Conservation (phyloP, 2,329 filamentous ascomycete species). For the Pestalotiopsis sp. region DNA sequence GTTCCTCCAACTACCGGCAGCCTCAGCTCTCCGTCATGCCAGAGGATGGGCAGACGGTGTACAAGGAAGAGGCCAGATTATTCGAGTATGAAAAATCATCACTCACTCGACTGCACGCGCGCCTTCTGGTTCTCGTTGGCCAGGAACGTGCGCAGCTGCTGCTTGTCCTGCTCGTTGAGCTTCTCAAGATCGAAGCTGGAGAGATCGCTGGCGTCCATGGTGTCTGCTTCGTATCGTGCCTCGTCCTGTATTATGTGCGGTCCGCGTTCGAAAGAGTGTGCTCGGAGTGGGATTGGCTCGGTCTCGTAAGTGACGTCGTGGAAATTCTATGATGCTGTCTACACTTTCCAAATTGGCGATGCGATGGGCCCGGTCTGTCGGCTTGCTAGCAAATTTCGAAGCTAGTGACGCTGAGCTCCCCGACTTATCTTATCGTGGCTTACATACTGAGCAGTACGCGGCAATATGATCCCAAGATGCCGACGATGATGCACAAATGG, state of each 20-base stretch:
- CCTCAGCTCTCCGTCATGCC: too few relatives aligned
- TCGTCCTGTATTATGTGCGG: too few relatives aligned
- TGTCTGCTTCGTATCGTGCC: constrained; percentile 6
- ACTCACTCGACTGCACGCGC: constrained; percentile 63
- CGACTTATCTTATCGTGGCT: constrained; percentile 14
- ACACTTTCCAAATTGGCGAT: background rate
- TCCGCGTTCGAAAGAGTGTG: background rate
- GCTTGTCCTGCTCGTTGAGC: constrained; percentile 81
- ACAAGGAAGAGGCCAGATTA: too few relatives aligned
- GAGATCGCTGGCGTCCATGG: constrained; percentile 37
- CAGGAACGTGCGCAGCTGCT: constrained; percentile 85
- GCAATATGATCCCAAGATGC: too few relatives aligned
- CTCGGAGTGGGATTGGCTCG: background rate
- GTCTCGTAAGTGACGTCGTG: background rate
- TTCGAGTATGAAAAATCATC: background rate
- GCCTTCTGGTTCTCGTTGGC: constrained; percentile 84
- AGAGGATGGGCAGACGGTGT: too few relatives aligned
- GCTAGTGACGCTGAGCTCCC: background rate
- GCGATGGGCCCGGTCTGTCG: background rate
- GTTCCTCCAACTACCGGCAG: too few relatives aligned
- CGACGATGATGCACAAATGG: too few relatives aligned
- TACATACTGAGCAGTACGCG: background rate
- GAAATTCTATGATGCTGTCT: background rate
- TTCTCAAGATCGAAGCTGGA: constrained; percentile 68
- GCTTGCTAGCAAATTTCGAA: constrained; percentile 7